Percentiles rank a stretch among this genome's conserved stretches.
Conservation (phyloP, 2,329 filamentous ascomycete species). For the Fusarium sp. region DNA sequence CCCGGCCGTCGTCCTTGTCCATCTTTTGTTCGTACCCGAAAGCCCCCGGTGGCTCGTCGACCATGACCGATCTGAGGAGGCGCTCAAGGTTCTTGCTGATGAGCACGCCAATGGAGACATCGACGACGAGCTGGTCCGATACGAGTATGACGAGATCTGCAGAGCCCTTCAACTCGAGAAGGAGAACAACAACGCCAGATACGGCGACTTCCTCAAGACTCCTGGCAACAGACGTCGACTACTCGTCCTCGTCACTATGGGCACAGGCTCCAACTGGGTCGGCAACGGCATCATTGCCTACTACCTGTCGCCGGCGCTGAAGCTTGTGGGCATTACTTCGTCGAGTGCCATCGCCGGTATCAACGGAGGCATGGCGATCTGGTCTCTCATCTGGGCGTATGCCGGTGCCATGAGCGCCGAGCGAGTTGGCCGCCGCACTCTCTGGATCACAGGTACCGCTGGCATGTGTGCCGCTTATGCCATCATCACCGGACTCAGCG, state of each 20-base stretch:
- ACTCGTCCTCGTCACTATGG: constrained; percentile 67
- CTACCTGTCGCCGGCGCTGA: constrained; percentile 65
- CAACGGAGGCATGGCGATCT: constrained; percentile 35
- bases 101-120: constrained; percentile 69
- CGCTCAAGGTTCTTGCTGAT: constrained; percentile 64
- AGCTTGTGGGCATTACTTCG: constrained; percentile 24
- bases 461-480: constrained; percentile 22
- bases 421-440: constrained; percentile 16
- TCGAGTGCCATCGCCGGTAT: constrained; percentile 21
- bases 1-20: constrained; percentile 21
- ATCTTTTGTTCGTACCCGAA: constrained; percentile 51
- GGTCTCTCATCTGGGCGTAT: constrained; percentile 23
- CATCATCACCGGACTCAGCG: constrained; percentile 13
- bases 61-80: constrained; percentile 47
- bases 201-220: constrained; percentile 67
- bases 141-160: constrained; percentile 70
- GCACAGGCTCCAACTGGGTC: constrained; percentile 70
- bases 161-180: constrained; percentile 67
- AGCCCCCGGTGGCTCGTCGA: constrained; percentile 51
- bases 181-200: constrained; percentile 58
- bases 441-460: constrained; percentile 24
- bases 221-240: constrained; percentile 71
- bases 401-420: constrained; percentile 26
- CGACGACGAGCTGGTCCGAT: constrained; percentile 66
- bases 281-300: constrained; percentile 72